phyloP scores from a whole-genome alignment of 75 land plant species.

The Larix kaempferi region DNA sequence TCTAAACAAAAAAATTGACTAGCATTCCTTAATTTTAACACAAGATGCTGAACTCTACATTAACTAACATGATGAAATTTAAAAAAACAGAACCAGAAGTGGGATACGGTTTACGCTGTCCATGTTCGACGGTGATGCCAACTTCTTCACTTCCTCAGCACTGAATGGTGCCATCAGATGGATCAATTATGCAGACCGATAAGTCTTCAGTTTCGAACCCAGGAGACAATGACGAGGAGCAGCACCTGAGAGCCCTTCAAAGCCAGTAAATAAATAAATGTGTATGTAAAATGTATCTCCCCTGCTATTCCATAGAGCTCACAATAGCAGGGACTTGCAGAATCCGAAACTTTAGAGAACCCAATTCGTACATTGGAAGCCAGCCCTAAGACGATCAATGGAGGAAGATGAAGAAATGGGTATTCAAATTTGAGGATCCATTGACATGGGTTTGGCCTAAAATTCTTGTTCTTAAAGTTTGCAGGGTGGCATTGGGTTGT shows the following conservation, averaged over 20 bases:
- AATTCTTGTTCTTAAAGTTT: no score
- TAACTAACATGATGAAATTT: background rate
- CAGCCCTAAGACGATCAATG: background rate
- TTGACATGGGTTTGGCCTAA: no score
- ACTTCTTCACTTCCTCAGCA: background rate
- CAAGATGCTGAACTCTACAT: background rate
- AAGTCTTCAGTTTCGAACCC: background rate
- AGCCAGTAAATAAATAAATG: background rate
- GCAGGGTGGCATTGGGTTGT: no score
- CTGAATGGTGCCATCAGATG: background rate
- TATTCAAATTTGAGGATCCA: no score
- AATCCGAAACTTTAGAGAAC: no score
- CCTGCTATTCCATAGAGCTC: background rate
- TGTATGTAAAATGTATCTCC: background rate
- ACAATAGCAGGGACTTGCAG: background rate
- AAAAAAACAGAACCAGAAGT: background rate
- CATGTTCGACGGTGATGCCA: background rate
- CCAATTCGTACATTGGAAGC: background rate
- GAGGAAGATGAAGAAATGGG: background rate
- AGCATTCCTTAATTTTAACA: background rate
- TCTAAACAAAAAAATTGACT: background rate
- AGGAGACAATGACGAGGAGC: background rate
- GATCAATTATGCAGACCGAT: background rate
- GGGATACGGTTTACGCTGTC: constrained; percentile 6
- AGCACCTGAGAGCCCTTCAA: background rate